Base-by-base conservation (phyloP, 1,139 yeast species). In the Lizanozyma gosingica region DNA sequence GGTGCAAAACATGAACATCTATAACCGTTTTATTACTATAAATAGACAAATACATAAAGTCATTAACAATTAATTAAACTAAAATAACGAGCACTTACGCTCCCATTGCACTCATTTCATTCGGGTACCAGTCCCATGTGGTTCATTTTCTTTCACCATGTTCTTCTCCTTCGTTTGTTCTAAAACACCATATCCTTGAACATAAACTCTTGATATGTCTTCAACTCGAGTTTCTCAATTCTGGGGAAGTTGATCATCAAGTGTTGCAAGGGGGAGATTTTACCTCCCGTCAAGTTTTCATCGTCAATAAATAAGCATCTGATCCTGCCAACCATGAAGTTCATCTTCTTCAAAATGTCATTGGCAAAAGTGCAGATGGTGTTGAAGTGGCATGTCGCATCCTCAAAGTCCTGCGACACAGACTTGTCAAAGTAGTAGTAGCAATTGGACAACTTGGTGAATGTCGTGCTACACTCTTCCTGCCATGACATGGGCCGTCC, bases 261-360 rank as follows among this genome's bases (percentile, higher is more conserved):
- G 35, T 61, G 52, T 38, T 55, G 58, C 40, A 65, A 53, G 1
- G 69, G 61, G 38, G 57, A 56, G 2, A 56, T 58, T 38, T 63
- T 59, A 38, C 63, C 70, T 0, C 70, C 71, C 2, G 51, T 45
- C 27, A 65, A 50, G 33, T 56, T 49, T 17, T 48, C 45, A 41
- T 67, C 73, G 44, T 67, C 70, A 36, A 67, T 59, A 40, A 59
- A 63, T 16, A 61, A 40, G 3, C 64, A 67, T 39, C 61, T 53
- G 2, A 66, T 57, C 33, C 66, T 52, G 4, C 58, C 63, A 35
- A 62, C 44, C 65, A 66, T 60, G 43, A 60, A 63, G 34, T 54
- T 48, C 49, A 59, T 54, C 41, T 65, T 65, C 46, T 64, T 63
- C 44, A 66, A 54, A 11, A 66, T 59, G 49, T 65, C 71, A 43